A percentile compares a stretch with the other conserved stretches of the same genome.
Conservation (phyloP, 2,329 filamentous ascomycete genomes). For the Aspergillus neotritici region DNA sequence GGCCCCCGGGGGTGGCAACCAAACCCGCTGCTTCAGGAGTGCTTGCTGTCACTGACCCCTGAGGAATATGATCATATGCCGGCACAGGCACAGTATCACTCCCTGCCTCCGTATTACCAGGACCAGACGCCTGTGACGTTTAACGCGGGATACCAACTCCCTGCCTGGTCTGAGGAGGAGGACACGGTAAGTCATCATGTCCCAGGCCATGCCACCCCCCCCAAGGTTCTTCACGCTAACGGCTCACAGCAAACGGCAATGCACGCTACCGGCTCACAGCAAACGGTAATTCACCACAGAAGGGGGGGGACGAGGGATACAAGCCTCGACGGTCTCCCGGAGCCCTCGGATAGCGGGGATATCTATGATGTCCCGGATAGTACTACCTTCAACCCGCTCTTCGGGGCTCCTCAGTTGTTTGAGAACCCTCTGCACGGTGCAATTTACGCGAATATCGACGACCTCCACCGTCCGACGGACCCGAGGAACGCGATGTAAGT, state of each 20-base stretch:
- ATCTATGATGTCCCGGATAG: too few relatives aligned
- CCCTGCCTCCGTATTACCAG: constrained; percentile 27
- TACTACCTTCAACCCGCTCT: constrained; percentile 38
- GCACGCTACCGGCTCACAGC: too few relatives aligned
- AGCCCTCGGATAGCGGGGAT: too few relatives aligned
- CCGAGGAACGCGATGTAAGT: constrained; percentile 27
- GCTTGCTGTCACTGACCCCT: constrained; percentile 18
- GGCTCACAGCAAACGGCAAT: too few relatives aligned
- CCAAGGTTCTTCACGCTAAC: too few relatives aligned
- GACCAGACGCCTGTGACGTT: constrained; percentile 22
- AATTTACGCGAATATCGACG: constrained; percentile 23
- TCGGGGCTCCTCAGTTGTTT: constrained; percentile 25
- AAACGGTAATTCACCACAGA: too few relatives aligned
- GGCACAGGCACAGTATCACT: constrained; percentile 28
- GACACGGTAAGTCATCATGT: too few relatives aligned
- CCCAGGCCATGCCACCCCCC: too few relatives aligned
- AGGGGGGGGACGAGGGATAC: too few relatives aligned
- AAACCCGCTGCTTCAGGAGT: constrained; percentile 25
- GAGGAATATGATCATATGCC: constrained; percentile 24
- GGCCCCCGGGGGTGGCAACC: constrained; percentile 31
- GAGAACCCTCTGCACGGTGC: constrained; percentile 19
- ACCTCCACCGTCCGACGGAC: constrained; percentile 23
- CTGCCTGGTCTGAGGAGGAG: too few relatives aligned
- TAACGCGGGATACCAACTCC: too few relatives aligned
- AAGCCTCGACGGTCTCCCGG: too few relatives aligned